These are phyloP conservation scores for Ophioceras dolichostomum DNA, from an alignment of 2,329 filamentous ascomycete genomes.

Conservation along the genomic window DNA sequence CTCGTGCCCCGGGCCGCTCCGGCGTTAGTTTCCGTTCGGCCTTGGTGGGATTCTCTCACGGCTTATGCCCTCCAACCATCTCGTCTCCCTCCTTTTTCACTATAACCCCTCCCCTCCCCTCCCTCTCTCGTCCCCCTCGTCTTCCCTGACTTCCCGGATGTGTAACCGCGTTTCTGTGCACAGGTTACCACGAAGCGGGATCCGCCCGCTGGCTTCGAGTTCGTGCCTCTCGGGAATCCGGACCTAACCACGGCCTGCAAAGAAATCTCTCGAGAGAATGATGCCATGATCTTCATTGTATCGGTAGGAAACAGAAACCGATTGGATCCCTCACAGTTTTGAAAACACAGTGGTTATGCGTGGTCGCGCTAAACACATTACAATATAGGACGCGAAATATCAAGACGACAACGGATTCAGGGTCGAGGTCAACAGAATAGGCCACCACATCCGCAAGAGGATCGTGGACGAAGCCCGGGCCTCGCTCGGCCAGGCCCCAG, in stretches of 20 bases:
- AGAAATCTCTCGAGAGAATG: conserved; percentile 48
- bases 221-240: conserved; percentile 51
- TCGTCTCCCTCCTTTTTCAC: conserved; percentile 8
- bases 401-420: conserved; percentile 26
- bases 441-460: conserved; percentile 45
- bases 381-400: conserved; percentile 19
- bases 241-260: conserved; percentile 49
- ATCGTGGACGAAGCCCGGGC: conserved; percentile 45
- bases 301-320: conserved; percentile 28
- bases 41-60: too few relatives aligned
- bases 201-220: conserved; percentile 49
- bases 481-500: conserved; percentile 13
- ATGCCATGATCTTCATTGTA: conserved; percentile 54
- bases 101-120: conserved; percentile 2
- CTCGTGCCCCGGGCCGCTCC: too few relatives aligned
- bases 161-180: background rate
- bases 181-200: conserved; percentile 38
- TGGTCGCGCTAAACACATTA: too few relatives aligned
- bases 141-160: conserved; percentile 8
- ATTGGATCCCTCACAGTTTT: too few relatives aligned
- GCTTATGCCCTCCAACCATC: too few relatives aligned
- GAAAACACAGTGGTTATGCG: too few relatives aligned
- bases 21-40: too few relatives aligned
- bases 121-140: background rate
- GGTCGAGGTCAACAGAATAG: conserved; percentile 41